phyloP scores from a whole-genome alignment of 2,329 filamentous ascomycete genomes.

The Microcyclospora tardicrescens region DNA sequence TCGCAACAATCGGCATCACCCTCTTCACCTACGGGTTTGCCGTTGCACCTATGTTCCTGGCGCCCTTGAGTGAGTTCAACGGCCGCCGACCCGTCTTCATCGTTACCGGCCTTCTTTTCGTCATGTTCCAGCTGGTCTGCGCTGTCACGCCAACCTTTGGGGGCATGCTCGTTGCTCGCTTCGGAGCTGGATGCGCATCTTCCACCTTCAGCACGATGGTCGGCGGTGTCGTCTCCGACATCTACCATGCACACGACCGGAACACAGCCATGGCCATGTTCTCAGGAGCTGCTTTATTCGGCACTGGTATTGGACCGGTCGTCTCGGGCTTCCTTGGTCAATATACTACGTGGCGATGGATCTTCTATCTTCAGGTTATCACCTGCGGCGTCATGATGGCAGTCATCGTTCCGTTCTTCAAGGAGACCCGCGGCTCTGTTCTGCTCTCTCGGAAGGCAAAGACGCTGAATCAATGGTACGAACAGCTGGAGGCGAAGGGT shows the following conservation, averaged over 20 bases:
- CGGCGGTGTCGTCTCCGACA: conserved; percentile 79
- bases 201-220: conserved; percentile 79
- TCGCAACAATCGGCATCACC: conserved; percentile 63
- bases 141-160: conserved; percentile 56
- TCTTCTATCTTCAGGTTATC: conserved; percentile 78
- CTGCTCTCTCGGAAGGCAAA: conserved; percentile 63
- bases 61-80: conserved; percentile 71
- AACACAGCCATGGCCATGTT: conserved; percentile 89
- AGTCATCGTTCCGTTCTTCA: conserved; percentile 56
- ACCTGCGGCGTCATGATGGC: conserved; percentile 49
- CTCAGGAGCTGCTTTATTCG: conserved; percentile 62
- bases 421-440: conserved; percentile 71
- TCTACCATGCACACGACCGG: conserved; percentile 64
- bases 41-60: conserved; percentile 73
- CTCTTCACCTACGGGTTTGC: conserved; percentile 72
- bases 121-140: conserved; percentile 58
- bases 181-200: conserved; percentile 64
- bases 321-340: conserved; percentile 57
- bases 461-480: conserved; percentile 67
- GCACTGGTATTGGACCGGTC: conserved; percentile 67
- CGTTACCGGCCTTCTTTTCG: conserved; percentile 57
- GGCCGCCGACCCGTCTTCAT: conserved; percentile 76
- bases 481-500: conserved; percentile 53
- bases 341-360: conserved; percentile 64
- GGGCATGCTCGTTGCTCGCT: conserved; percentile 62